Evolutionary conservation across 139 green algal genomes (phyloP).

Genomic region (Tetradesmus lagerheimii): DNA sequence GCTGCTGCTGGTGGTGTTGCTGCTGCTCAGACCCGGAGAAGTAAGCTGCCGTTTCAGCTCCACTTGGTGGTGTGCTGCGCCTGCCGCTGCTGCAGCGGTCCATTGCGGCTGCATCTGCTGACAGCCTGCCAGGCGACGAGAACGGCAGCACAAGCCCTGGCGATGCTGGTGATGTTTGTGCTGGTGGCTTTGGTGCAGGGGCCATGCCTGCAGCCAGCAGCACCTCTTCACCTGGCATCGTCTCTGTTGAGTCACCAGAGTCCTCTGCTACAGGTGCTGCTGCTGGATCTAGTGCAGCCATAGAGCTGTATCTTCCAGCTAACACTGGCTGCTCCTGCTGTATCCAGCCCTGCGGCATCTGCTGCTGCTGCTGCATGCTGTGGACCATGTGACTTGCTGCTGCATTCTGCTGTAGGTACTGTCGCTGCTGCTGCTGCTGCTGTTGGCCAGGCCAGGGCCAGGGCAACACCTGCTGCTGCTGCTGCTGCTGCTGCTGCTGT

Average conservation of each 20-base stretch:
- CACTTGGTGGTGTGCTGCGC: not conserved
- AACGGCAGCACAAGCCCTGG: not conserved
- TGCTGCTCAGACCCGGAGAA: not conserved
- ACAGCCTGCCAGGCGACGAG: not conserved
- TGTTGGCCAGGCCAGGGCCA: not conserved
- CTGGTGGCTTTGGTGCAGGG: not conserved
- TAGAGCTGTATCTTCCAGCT: not conserved
- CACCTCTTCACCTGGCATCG: not conserved
- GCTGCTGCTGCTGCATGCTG: not conserved
- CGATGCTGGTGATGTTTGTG: not conserved
- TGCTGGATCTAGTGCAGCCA: not conserved
- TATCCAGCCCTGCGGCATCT: not conserved
- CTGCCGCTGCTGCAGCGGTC: not conserved
- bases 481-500: slow-evolving; percentile 19
- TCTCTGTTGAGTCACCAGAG: not conserved
- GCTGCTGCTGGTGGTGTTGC: not conserved
- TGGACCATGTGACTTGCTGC: not conserved
- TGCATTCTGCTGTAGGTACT: not conserved
- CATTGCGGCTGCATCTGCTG: not conserved
- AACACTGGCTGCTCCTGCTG: not conserved
- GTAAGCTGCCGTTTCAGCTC: not conserved
- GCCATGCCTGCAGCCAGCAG: not conserved
- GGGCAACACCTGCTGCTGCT: slow-evolving; percentile 12
- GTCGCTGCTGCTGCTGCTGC: slow-evolving; percentile 12
- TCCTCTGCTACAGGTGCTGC: not conserved